Evolutionary conservation across 495 filamentous ascomycete species (phyloP), one percentile per base, ranked within the genome.

Genomic region (Neurospora sp.): DNA sequence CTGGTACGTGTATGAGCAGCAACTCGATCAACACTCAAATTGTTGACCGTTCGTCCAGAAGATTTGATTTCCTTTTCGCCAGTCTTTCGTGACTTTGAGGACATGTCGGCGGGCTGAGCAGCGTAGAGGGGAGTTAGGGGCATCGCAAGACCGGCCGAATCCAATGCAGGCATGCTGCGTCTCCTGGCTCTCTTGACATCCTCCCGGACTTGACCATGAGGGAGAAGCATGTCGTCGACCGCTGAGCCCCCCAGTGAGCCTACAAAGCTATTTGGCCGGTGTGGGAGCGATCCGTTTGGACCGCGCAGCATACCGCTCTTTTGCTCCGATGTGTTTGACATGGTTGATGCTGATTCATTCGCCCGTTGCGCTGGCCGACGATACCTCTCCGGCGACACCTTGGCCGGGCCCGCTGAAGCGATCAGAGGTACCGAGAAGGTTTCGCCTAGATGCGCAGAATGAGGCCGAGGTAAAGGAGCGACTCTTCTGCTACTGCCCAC

Each of bases 111-210:
- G 76, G 81, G 79, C 74, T 78, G 81, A 74, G 81, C 78, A 69
- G 80, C 79, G 34, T 78, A 78, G 75, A 78, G 83, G 73, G 84
- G 82, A 78, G 80, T 77, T 75, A 82, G 73, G 77, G 81, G 78
- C 72, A 74, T 79, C 73, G 82, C 78, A 79, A 85, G 88, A 74
- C 87, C 86, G 73, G 83, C 80, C 76, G 89, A 88, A 82, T 96
- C 93, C 77, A 97, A 87, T 69, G 88, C 92, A 72, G 92, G 92
- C 85, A 94, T 88, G 79, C 94, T 97, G 71, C 94, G 88, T 77
- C 94, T 88, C 74, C 94, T 86, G 83, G 94, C 92, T 74, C 92
- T 88, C 80, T 92, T 92, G 11, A 91, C 88, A 70, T 90, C 84
- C 69, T 95, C 93, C 21, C 87, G 84, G 40, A 81, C 62, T 17